Base-by-base conservation (phyloP, 2,329 filamentous ascomycete genomes). In the Amesomyces nigricolor region DNA sequence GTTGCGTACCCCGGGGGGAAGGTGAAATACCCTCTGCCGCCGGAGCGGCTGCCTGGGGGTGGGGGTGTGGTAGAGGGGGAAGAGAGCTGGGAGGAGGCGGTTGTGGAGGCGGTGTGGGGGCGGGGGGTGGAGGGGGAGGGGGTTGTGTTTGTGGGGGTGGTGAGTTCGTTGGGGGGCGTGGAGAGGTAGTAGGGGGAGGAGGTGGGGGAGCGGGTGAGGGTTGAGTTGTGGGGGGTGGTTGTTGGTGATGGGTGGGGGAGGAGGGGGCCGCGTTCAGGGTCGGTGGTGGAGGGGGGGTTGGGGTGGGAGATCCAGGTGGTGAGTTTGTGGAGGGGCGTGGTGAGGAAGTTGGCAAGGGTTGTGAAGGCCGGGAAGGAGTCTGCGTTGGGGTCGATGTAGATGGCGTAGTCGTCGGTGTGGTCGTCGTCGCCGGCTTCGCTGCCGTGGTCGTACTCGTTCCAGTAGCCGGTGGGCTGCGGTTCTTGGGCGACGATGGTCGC, bases 391-490 rank as follows among this genome's bases (percentile, higher is more conserved):
- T 91, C 80, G 57, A 92, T 75, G 64, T 89, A 90, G 62, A 94
- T 85, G 44, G 82, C 78, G 68, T 90, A 94, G 30, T 78, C 22
- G 22, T 26, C 79, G 37, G 81, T 78, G 43, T 65, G 62, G 11
- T 14, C 53, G 29, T 58, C 44, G 2, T 78, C 82, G 48, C 77
- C 80, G 2, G 71, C 73, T 53, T 91, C 87, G 67, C 89, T 90
- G 8, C 87, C 88, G 66, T 91, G 74, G 62, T 95, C 89, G 68
- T 92, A 94, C 68, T 95, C 89, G 69, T 89, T 92, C 89, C 89
- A 95, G 67, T 92, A 94, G 45, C 75, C 73, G 13, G 71, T 64
- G 49, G 68, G 63, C 49, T 56, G 64, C n/a, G 44, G 37, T 5
- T 60, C 58, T 13, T 38, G 5, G 9, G 32, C 54, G 22, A 58